Base-by-base conservation (phyloP, 164 flowering plant genomes). In the Dillenia suffruticosa region DNA sequence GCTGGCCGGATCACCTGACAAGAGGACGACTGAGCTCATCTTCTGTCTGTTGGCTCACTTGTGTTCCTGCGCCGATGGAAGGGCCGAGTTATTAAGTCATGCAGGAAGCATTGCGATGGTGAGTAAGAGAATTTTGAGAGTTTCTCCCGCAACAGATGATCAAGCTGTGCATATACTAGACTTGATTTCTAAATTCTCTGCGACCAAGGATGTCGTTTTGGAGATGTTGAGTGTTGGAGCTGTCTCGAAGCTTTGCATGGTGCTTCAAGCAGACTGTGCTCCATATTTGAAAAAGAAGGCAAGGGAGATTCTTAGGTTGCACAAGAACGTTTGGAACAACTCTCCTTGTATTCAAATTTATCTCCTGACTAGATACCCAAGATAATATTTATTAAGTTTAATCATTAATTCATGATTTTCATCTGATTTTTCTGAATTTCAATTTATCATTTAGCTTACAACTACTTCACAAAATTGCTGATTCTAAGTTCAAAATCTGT, bases 221-320 rank as follows among this genome's bases (percentile, higher is more conserved):
- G 88, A 83, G 79, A 85, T 85, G 90, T 50, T 80, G 71, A 72
- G 59, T 22, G 82, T 81, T 14, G 86, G 86, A 5, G 78, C 79
- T 1, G 88, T 80, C 53, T 50, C 82, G 10, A 83, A 83, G 78
- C 74, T 85, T 4, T 85, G 90, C 64, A 76, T 80, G 83, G 83
- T 82, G 47, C 46, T 79, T n/a, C 84, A 80, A 61, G 77, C 81
- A 16, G 74, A 85, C 52, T 68, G 77, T 63, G 66, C 54, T 1
- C 8, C 49, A 0, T 49, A 63, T 53, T 56, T 82, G 77, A 86
- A 82, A 70, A 69, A 72, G 15, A 80, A 70, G 46, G 86, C 83
- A 0, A 81, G 78, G 45, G 77, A 49, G 40, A 63, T 81, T 9
- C 76, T 85, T 12, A 79, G 82, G 67, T 11, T 58, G 70, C 84